phyloP scores from a whole-genome alignment of 1,284 basidiomycete genomes.

The Ganoderma leucocontextum region DNA sequence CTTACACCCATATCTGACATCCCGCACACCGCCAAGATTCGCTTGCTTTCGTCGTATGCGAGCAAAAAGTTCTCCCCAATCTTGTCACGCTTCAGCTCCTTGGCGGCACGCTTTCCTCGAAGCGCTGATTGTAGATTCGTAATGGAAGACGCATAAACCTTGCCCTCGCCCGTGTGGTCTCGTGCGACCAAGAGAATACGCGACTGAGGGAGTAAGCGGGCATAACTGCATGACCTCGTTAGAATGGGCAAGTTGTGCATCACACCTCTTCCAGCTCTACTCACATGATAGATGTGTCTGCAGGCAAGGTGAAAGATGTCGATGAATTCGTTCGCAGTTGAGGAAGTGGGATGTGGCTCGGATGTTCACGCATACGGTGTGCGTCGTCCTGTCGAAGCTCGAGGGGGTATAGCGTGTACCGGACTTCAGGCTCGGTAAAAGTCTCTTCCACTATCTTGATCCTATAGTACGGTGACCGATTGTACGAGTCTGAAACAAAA shows the following conservation, averaged over 20 bases:
- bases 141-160: constrained; percentile 50
- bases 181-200: constrained; percentile 52
- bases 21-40: constrained; percentile 53
- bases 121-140: constrained; percentile 36
- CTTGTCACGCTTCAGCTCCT: constrained; percentile 49
- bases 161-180: constrained; percentile 43
- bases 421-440: constrained; percentile 36
- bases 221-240: constrained; percentile 41
- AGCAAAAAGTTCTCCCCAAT: constrained; percentile 53
- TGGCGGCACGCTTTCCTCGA: constrained; percentile 15
- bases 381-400: constrained; percentile 51
- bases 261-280: constrained; percentile 25
- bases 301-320: constrained; percentile 45
- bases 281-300: constrained; percentile 47
- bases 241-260: background rate
- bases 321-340: constrained; percentile 30
- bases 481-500: background rate
- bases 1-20: constrained; percentile 35
- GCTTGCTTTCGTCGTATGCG: constrained; percentile 59
- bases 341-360: constrained; percentile 49
- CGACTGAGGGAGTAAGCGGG: constrained; percentile 46
- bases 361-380: constrained; percentile 50
- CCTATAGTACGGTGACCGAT: background rate
- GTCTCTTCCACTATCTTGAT: constrained; percentile 13
- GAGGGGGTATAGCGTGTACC: constrained; percentile 49